A percentile compares a stretch with the other conserved stretches of the same genome.
Evolutionary conservation across 169 alveolate species (phyloP).

Genomic region (Plasmodium relictum): DNA sequence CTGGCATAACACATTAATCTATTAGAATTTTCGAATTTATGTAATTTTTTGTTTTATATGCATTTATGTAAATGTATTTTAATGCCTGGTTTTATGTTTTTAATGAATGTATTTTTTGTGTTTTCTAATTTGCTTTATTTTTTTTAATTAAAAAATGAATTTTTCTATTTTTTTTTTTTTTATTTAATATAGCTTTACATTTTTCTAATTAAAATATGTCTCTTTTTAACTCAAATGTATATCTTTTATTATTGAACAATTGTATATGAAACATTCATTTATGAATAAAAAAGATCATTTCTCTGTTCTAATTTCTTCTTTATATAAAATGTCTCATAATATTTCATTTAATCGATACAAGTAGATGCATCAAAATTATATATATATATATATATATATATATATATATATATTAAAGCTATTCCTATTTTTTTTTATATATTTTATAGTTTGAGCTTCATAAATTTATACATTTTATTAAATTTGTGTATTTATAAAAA

Average conservation of each 20-base stretch:
- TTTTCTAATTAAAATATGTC: background rate
- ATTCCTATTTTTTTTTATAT: background rate
- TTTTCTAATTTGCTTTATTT: background rate
- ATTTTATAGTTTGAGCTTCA: background rate
- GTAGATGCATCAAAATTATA: background rate
- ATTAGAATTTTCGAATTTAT: background rate
- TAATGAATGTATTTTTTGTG: background rate
- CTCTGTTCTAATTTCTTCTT: background rate
- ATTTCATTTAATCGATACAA: background rate
- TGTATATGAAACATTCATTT: background rate
- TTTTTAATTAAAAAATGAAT: too few relatives aligned
- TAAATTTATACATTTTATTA: background rate
- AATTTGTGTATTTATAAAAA: background rate
- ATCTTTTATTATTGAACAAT: background rate
- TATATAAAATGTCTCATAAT: background rate
- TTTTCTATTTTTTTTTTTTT: too few relatives aligned
- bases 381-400: background rate
- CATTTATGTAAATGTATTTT: conserved; percentile 2
- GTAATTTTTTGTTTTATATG: background rate
- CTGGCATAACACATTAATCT: background rate
- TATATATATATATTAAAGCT: background rate
- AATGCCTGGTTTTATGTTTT: background rate
- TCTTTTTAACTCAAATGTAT: too few relatives aligned
- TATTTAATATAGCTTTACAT: background rate
- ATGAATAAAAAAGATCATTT: background rate